A percentile compares a stretch with the other conserved stretches of the same genome.
phyloP scores from a whole-genome alignment of 129 eudicot species.

The Flaveria trinervia region DNA sequence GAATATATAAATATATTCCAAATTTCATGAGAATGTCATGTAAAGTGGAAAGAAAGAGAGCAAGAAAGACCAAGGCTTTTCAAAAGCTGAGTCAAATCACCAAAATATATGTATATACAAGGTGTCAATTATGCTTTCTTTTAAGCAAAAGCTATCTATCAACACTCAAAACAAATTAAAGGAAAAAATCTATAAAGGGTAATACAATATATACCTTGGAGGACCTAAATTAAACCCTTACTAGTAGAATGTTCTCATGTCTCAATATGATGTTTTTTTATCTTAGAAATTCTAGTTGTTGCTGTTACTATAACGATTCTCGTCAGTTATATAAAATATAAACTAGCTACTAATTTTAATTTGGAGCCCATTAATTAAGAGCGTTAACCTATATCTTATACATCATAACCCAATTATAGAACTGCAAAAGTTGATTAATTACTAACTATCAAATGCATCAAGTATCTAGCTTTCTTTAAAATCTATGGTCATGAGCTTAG shows the following conservation, averaged over 20 bases:
- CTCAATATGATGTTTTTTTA: too few relatives aligned
- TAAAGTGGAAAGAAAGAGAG: constrained; percentile 50
- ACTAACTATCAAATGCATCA: not conserved
- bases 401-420: not conserved
- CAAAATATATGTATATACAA: constrained; percentile 35
- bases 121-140: constrained; percentile 50
- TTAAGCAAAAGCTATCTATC: constrained; percentile 29
- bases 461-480: not conserved
- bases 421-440: too few relatives aligned
- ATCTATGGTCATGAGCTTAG: not conserved
- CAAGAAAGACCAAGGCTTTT: constrained; percentile 51
- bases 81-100: constrained; percentile 52
- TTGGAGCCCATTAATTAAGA: too few relatives aligned
- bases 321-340: too few relatives aligned
- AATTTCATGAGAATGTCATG: constrained; percentile 38
- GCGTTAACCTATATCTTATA: not conserved
- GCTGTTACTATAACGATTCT: too few relatives aligned
- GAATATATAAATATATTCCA: constrained; percentile 40
- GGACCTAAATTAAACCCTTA: not conserved
- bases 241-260: too few relatives aligned
- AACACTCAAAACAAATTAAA: not conserved
- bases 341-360: too few relatives aligned
- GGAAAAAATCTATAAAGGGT: not conserved
- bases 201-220: not conserved
- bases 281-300: too few relatives aligned